Conservation (phyloP, 345 rosid genomes). For the Aquilaria sinensis region DNA sequence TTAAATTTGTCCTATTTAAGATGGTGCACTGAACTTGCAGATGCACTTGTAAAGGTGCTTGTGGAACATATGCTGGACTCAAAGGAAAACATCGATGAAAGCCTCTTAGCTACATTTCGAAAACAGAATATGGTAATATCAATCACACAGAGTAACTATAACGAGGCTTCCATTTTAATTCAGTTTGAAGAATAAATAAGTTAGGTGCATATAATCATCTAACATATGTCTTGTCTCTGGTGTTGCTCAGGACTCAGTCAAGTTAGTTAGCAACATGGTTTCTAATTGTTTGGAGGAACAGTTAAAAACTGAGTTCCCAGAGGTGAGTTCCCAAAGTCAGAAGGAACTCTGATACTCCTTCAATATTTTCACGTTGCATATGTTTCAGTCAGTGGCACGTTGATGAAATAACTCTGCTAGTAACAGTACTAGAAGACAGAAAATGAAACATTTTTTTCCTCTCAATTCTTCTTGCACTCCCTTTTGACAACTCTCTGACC, state of each 20-base stretch:
- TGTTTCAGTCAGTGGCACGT: background rate
- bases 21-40: slow-evolving; percentile 29
- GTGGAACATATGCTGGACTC: slow-evolving; percentile 43
- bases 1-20: background rate
- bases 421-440: no score
- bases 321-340: slow-evolving; percentile 32
- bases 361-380: background rate
- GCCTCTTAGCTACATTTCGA: slow-evolving; percentile 32
- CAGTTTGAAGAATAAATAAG: no score
- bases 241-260: slow-evolving; percentile 42
- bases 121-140: slow-evolving; percentile 42
- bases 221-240: background rate
- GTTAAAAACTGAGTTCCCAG: slow-evolving; percentile 25
- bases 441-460: no score
- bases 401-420: no score
- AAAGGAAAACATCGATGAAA: slow-evolving; percentile 66
- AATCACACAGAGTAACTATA: no score
- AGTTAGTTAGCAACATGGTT: slow-evolving; percentile 37
- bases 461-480: no score
- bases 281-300: slow-evolving; percentile 38
- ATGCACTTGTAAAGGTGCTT: slow-evolving; percentile 40
- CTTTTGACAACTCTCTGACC: no score
- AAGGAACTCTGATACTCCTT: no score
- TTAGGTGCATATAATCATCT: no score
- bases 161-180: no score